Base-by-base conservation (phyloP, 129 eudicot species). In the Centrapalus pauciflorus region DNA sequence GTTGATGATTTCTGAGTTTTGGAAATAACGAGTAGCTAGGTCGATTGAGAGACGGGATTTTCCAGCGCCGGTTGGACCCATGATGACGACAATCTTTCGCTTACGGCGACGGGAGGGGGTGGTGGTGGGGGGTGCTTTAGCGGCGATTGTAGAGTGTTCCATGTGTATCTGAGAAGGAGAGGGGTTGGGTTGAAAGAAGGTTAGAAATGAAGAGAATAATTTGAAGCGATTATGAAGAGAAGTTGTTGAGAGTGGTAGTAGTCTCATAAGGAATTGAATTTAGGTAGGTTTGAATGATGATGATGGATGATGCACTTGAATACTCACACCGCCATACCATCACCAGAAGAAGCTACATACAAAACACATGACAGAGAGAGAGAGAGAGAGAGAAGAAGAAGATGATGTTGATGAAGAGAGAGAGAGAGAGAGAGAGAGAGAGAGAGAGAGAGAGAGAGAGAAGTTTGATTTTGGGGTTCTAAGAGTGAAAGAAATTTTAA, bases 21-120 rank as follows among this genome's bases (percentile, higher is more conserved):
- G 26, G 64, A 72, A 85, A 51, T 71, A 85, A 0, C 83, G 68
- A 16, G 83, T 37, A 7, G 87, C 80, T 13, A 87, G 64, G 71
- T 88, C 98, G 21, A 88, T 41, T 13, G 95, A 88, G 17, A 91
- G 90, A 11, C 83, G 83, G 0, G 98, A 85, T 56, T 91, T 91
- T 0, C 98, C 96, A 10, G 86, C 77, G 51, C 98, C 96, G 2
- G 98, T 87, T 19, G 97, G 69, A 0, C 96, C 98, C 87, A 91
- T 68, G 29, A 91, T 73, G 4, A 83, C 83, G 0, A 90, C 73
- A 4, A 83, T 17, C 55, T 85, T 77, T 0, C 26, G 59, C 63
- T 56, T 73, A 35, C 79, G 66, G 58, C 74, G 79, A 19, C 58
- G 79, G 49, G 33, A 41, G 71, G 29, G 33, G 51, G 40, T 21